A percentile compares a stretch with the other conserved stretches of the same genome.
Evolutionary conservation across 2,329 filamentous ascomycete genomes (phyloP).

Genomic region (Plectosphaerella cucumerina): DNA sequence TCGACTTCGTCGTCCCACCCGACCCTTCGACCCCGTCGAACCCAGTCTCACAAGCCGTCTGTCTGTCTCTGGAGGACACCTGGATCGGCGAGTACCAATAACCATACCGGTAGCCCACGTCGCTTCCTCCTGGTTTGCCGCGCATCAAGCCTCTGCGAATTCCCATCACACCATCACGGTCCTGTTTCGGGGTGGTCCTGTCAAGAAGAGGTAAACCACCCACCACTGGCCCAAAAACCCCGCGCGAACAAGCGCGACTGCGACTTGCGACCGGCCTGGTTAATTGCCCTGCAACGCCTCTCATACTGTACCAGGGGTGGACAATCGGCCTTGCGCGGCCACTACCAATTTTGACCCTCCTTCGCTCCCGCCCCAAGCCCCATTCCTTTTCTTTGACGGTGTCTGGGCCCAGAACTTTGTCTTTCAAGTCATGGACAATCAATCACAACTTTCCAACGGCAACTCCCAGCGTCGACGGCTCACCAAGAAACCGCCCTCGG

Average conservation of each 20-base stretch:
- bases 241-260: neutral
- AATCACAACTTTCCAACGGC: slow-evolving; percentile 37
- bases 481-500: slow-evolving; percentile 56
- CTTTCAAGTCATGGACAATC: slow-evolving; percentile 38
- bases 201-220: neutral
- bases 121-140: neutral
- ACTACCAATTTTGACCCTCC: slow-evolving; percentile 4
- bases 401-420: slow-evolving; percentile 10
- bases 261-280: too few species aligned
- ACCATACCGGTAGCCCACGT: neutral
- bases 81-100: neutral
- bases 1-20: slow-evolving; percentile 1
- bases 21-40: neutral
- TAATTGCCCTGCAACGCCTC: neutral
- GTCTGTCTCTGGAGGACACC: neutral
- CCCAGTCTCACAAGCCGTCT: neutral
- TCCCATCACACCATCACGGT: slow-evolving; percentile 3
- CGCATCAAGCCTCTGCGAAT: neutral
- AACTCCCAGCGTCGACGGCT: slow-evolving; percentile 55
- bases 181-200: neutral
- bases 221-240: neutral
- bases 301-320: neutral
- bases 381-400: slow-evolving; percentile 10
- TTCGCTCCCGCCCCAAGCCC: slow-evolving; percentile 1
- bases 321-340: neutral